Conservation (phyloP, 2,329 filamentous ascomycete genomes). For the Phoma sp. region DNA sequence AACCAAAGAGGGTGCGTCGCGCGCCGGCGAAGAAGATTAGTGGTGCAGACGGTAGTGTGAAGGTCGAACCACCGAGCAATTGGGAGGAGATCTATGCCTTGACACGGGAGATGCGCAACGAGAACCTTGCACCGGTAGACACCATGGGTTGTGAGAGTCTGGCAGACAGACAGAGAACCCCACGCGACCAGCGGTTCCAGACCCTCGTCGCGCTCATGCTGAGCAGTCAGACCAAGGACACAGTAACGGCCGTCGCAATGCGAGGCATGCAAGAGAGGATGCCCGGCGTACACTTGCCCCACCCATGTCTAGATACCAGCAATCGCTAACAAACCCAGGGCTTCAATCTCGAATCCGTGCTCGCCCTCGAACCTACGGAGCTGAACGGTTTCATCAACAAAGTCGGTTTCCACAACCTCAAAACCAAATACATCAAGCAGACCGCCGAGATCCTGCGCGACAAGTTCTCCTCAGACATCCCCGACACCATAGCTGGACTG, state of each 20-base stretch:
- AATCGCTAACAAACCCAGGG: slow-evolving; percentile 36
- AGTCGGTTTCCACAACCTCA: slow-evolving; percentile 95
- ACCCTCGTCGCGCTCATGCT: slow-evolving; percentile 89
- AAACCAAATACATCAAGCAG: slow-evolving; percentile 82
- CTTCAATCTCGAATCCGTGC: slow-evolving; percentile 77
- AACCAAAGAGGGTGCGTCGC: slow-evolving; percentile 46
- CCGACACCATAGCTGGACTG: slow-evolving; percentile 76
- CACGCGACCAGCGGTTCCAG: slow-evolving; percentile 75
- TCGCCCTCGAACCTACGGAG: slow-evolving; percentile 69
- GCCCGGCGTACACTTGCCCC: slow-evolving; percentile 48
- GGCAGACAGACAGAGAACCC: slow-evolving; percentile 60
- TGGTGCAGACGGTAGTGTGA: slow-evolving; percentile 43
- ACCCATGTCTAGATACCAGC: not conserved
- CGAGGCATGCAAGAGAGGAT: slow-evolving; percentile 77
- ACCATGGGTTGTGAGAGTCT: slow-evolving; percentile 94
- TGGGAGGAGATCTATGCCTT: slow-evolving; percentile 84
- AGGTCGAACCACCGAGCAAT: slow-evolving; percentile 70
- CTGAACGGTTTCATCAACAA: slow-evolving; percentile 79
- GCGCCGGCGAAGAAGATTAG: slow-evolving; percentile 45
- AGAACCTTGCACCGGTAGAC: slow-evolving; percentile 81
- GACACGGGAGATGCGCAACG: slow-evolving; percentile 78
- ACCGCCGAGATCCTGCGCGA: slow-evolving; percentile 76
- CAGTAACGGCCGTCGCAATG: slow-evolving; percentile 86
- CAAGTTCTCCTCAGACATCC: slow-evolving; percentile 76
- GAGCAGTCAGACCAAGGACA: slow-evolving; percentile 91